Evolutionary conservation across 2,329 filamentous ascomycete genomes (phyloP), one percentile per base, ranked within the genome.

Genomic region (Ceratocystis eucalypticola): DNA sequence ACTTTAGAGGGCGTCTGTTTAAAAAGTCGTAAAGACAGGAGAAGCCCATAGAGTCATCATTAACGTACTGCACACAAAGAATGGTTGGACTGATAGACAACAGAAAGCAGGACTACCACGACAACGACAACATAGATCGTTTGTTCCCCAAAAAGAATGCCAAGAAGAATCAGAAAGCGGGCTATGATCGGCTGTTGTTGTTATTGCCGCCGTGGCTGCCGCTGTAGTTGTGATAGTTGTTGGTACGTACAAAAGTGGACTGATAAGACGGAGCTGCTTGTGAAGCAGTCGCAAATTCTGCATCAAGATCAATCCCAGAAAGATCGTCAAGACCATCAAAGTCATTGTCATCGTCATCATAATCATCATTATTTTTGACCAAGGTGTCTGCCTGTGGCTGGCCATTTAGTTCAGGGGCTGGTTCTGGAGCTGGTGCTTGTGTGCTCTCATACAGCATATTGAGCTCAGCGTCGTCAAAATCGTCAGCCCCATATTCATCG

Each of bases 391-490:
- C 37, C 8, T 15, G 48, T 3, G 57, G 25, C n/a, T 17, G 45
- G 20, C 45, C 53, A 28, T 46, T 8, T 5, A 28, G 44, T 25
- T 25, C 22, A 17, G 20, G 64, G 69, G 30, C 53, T 20, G 20
- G 28, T n/a, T 61, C 46, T 37, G 71, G 72, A 48, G 73, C 70
- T 50, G 72, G 71, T 8, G 79, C 50, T n/a, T 68, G 67, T 28
- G 67, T 71, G 53, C 71, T 79, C 1, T 77, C 78, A 59, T 45
- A 65, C 22, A 41, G 7, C 30, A 44, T 33, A 10, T 50, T 76
- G 5, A 87, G 76, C 0, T 80, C 76, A 64, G 85, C 83, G 55
- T 87, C 84, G 70, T 87, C 83, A 67, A 84, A 79, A 45, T 85
- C 82, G 55, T 81, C 80, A 67, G 82, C 81, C 2, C 78, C 81